A percentile compares a stretch with the other conserved stretches of the same genome.
phyloP scores from a whole-genome alignment of 1,284 basidiomycete species.

The Leccinum ponderosum region DNA sequence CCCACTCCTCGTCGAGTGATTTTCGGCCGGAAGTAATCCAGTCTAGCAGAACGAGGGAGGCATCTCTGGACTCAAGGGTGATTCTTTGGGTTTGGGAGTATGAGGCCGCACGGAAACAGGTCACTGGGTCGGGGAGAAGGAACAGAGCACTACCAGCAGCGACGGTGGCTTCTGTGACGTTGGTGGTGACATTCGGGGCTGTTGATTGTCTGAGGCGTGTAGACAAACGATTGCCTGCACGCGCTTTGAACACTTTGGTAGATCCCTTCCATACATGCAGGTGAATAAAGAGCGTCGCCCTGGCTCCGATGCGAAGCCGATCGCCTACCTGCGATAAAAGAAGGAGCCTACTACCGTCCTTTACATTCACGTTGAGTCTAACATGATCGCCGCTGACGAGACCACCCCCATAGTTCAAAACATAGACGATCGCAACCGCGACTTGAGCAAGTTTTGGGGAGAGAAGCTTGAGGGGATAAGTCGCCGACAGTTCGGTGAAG shows the following conservation, averaged over 20 bases:
- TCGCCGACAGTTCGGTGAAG: conserved; percentile 77
- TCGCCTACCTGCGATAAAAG: conserved; percentile 77
- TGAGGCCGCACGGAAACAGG: conserved; percentile 83
- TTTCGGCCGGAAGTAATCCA: conserved; percentile 88
- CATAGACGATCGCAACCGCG: conserved; percentile 72
- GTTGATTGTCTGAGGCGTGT: conserved; percentile 28
- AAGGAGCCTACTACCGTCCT: conserved; percentile 55
- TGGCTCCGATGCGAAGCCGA: neutral
- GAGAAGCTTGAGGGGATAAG: conserved; percentile 91
- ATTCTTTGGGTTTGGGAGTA: conserved; percentile 84
- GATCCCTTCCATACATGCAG: conserved; percentile 60
- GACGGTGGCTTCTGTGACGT: conserved; percentile 60
- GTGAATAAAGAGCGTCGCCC: conserved; percentile 5
- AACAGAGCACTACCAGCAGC: conserved; percentile 58
- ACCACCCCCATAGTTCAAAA: conserved; percentile 91
- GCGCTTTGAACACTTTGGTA: conserved; percentile 89
- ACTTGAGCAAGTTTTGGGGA: conserved; percentile 58
- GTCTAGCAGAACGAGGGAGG: conserved; percentile 78
- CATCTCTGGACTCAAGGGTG: conserved; percentile 51
- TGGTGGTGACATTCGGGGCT: conserved; percentile 40
- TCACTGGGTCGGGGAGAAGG: conserved; percentile 89
- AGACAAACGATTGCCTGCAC: conserved; percentile 51
- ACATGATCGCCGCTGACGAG: conserved; percentile 88
- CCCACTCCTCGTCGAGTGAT: conserved; percentile 85
- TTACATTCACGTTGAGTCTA: conserved; percentile 63